Evolutionary conservation across 2,329 filamentous ascomycete species (phyloP).

Genomic region (Pyrenophora tritici-repentis): DNA sequence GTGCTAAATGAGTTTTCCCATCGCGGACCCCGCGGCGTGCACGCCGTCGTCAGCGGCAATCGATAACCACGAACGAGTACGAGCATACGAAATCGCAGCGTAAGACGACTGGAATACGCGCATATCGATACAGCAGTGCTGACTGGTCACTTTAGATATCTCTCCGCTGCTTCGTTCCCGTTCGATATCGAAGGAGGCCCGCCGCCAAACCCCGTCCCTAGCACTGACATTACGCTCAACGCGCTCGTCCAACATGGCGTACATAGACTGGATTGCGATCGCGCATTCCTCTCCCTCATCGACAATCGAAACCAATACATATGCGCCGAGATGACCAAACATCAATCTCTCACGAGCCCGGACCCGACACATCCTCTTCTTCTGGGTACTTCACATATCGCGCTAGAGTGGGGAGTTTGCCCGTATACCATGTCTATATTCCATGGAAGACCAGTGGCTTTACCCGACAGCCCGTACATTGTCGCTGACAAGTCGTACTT

Average conservation of each 20-base stretch:
- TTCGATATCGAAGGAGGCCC: conserved; percentile 11
- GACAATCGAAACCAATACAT: conserved; percentile 16
- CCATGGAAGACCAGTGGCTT: conserved; percentile 2
- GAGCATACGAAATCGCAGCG: conserved; percentile 13
- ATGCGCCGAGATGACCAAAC: conserved; percentile 19
- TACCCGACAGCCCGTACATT: conserved; percentile 7
- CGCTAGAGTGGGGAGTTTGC: conserved; percentile 20
- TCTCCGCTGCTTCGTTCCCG: conserved; percentile 20
- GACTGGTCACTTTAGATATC: conserved; percentile 6
- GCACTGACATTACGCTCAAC: conserved; percentile 18
- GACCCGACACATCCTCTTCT: conserved; percentile 8
- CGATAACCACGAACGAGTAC: conserved; percentile 10
- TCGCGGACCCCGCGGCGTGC: background rate
- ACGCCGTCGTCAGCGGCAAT: background rate
- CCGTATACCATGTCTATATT: conserved; percentile 17
- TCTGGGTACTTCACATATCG: conserved; percentile 8
- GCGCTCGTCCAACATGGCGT: conserved; percentile 18
- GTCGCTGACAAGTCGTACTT: conserved; percentile 11
- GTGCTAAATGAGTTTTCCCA: background rate
- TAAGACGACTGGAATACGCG: conserved; percentile 3
- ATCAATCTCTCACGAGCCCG: conserved; percentile 7
- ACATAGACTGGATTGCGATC: conserved; percentile 14
- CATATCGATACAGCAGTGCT: background rate
- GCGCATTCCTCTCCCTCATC: conserved; percentile 20
- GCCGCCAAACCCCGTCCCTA: conserved; percentile 12